phyloP scores from a whole-genome alignment of 257 asterid species.

The Jacaranda mimosifolia region DNA sequence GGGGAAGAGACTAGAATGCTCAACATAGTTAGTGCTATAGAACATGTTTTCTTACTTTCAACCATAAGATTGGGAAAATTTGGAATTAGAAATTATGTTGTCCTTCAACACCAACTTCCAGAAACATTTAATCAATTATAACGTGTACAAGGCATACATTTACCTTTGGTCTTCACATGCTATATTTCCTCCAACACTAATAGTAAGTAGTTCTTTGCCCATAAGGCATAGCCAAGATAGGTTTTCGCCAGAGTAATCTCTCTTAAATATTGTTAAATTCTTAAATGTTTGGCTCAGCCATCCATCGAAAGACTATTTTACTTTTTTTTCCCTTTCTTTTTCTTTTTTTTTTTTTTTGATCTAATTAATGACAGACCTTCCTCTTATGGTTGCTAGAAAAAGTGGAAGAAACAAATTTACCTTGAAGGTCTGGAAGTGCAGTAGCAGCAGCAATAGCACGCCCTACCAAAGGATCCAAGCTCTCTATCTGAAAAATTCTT shows the following conservation, averaged over 20 bases:
- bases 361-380: conserved; percentile 27
- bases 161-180: neutral
- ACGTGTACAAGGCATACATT: conserved; percentile 1
- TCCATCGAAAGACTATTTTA: conserved; percentile 20
- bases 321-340: too few relatives aligned
- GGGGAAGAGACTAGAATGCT: conserved; percentile 9
- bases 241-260: neutral
- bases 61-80: neutral
- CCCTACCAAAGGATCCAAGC: conserved; percentile 87
- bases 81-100: neutral
- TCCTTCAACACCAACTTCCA: conserved; percentile 28
- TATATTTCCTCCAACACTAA: conserved; percentile 7
- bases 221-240: neutral
- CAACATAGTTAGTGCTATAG: neutral
- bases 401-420: conserved; percentile 48
- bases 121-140: neutral
- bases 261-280: neutral
- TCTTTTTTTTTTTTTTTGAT: neutral
- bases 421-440: conserved; percentile 85
- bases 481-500: conserved; percentile 69
- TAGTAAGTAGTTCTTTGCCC: neutral
- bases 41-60: neutral
- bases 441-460: conserved; percentile 88
- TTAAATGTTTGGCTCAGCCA: conserved; percentile 7
- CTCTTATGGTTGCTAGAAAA: conserved; percentile 13